Base-by-base conservation (phyloP, 108 stramenopile genomes). In the Skeletonema marinoi region DNA sequence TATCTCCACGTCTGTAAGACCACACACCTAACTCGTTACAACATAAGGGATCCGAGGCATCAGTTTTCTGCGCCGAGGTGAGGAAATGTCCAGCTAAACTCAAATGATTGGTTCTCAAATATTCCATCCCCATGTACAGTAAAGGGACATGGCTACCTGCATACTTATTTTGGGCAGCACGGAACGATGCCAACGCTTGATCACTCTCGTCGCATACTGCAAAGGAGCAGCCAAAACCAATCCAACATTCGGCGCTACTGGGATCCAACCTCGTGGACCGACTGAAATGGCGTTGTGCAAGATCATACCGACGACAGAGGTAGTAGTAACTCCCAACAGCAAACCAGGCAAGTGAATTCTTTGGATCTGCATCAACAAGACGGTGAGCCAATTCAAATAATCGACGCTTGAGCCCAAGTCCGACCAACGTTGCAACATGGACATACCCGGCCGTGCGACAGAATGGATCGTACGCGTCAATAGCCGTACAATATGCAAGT, bases 71-170 rank as follows among this genome's bases (percentile, higher is more conserved):
- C 1, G 97, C 96, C 19, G 84, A 84, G 32, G 75, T 68, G n/a
- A 98, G 71, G 77, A 97, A 97, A 71, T 97, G 92, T 19, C 90
- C 83, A 16, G 98, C 97, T 60, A 99, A 82, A 56, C 86, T 86
- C 60, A 95, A 73, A 82, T 98, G 96, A 87, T 98, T 98, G 21
- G 98, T 98, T n/a, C 98, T 82, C 12, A 97, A 60, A 68, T 98
- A 98, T 74, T 99, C 98, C 93, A 98, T 99, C 14, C 96, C 97
- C 86, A 98, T 96, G 85, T 95, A 98, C 46, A 98, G 75, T 13
- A 97, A 66, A 16, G 96, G 90, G 4, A 90, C 70, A 70, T 96
- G 91, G 61, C 90, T 86, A 14, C 96, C 96, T 12, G 93, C 88
- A 58, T 86, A 81, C 32, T 98, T 78, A n/a, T 96, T 89, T 58